Conservation (phyloP, 2,329 filamentous ascomycete species). For the Cercospora sesami region DNA sequence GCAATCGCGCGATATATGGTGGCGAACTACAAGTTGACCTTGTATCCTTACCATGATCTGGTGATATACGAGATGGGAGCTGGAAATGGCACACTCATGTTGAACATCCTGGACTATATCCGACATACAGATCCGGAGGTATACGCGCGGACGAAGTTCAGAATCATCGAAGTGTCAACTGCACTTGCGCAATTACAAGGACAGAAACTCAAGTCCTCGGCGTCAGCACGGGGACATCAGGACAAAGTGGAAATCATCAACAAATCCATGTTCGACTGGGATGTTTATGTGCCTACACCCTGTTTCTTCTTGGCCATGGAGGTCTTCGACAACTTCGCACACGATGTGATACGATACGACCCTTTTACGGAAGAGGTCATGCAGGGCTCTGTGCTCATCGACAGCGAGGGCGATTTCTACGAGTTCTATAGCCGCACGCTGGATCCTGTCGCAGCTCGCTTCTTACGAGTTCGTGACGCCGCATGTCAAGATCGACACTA, state of each 20-base stretch:
- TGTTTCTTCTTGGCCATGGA: constrained; percentile 98
- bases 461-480: constrained; percentile 78
- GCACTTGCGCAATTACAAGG: constrained; percentile 76
- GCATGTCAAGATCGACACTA: constrained; percentile 62
- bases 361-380: constrained; percentile 74
- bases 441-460: constrained; percentile 79
- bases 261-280: constrained; percentile 92
- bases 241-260: constrained; percentile 94
- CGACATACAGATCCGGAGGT: constrained; percentile 85
- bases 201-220: constrained; percentile 65
- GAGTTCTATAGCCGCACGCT: constrained; percentile 84
- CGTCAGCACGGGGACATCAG: constrained; percentile 71
- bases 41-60: constrained; percentile 93
- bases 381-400: constrained; percentile 86
- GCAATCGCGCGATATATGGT: constrained; percentile 94
- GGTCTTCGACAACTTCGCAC: constrained; percentile 97
- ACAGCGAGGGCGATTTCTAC: constrained; percentile 82
- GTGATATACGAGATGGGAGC: constrained; percentile 99
- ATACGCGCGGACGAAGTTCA: constrained; percentile 89
- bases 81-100: constrained; percentile 94
- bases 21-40: constrained; percentile 90
- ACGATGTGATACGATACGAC: constrained; percentile 92
- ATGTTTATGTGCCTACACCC: constrained; percentile 79
- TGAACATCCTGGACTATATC: constrained; percentile 97
- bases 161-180: constrained; percentile 91